Base-by-base conservation (phyloP, 257 asterid species). In the Cordia subcordata region DNA sequence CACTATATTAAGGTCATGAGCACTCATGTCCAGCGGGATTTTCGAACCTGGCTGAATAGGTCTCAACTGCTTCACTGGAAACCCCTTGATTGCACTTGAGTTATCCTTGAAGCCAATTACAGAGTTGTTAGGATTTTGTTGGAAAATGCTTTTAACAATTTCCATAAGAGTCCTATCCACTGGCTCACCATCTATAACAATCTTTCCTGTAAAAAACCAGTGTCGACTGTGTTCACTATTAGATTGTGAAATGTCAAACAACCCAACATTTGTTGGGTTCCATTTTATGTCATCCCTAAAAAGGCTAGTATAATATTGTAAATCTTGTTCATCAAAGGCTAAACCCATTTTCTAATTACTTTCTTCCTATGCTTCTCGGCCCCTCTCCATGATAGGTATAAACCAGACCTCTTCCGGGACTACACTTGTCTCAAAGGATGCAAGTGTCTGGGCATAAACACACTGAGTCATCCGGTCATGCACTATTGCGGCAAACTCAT, bases 211-310 rank as follows among this genome's bases (percentile, higher is more conserved):
- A 55, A 91, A 91, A 77, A 91, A 91, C 98, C 98, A 92, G 72
- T 88, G 99, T 61, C 97, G 75, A 71, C 99, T 92, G 63, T 92
- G 99, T 53, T 92, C 99, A 40, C 99, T 92, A 71, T 92, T 92
- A 8, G 99, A 92, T 82, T 92, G 99, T 5, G 99, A 96, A 72
- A 92, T 86, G 70, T 92, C 99, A 53, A 92, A 92, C 37, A 92
- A 55, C 76, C 88, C 97, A 13, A 92, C 99, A 58, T 88, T 88
- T 9, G 96, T 88, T 1, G 96, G 99, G 67, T 88, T 66, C 60
- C 97, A 77, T 70, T 81, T 78, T 55, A 86, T 79, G 62, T 88
- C 99, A n/a, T 92, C 91, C 78, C 68, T 73, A 67, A 92, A 92
- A 39, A 88, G 97, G 72, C 77, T 81, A 14, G 95, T 88, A 75